phyloP scores from a whole-genome alignment of 805 yeast genomes.

The Pichia phayaonensis region DNA sequence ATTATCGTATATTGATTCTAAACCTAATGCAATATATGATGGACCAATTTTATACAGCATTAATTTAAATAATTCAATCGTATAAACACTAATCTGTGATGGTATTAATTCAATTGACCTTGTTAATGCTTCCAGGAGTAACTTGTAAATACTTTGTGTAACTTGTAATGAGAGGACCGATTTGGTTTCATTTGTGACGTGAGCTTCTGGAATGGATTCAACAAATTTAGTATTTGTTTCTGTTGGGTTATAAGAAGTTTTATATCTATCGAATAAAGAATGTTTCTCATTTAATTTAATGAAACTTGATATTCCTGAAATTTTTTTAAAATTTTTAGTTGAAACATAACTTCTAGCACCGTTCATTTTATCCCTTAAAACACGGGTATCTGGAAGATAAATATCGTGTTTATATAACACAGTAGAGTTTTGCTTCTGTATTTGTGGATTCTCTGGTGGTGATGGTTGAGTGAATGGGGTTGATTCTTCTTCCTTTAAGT shows the following conservation, averaged over 20 bases:
- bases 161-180: conserved; percentile 31
- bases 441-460: not conserved
- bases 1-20: conserved; percentile 54
- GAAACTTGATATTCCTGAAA: conserved; percentile 31
- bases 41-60: conserved; percentile 64
- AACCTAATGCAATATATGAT: conserved; percentile 63
- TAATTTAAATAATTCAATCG: conserved; percentile 60
- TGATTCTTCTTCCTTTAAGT: not conserved
- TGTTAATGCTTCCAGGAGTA: conserved; percentile 70
- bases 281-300: conserved; percentile 45
- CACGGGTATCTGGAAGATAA: conserved; percentile 12
- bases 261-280: conserved; percentile 27
- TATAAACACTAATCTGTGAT: conserved; percentile 48
- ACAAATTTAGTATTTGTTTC: not conserved
- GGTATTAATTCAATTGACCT: conserved; percentile 71
- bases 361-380: conserved; percentile 11
- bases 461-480: not conserved
- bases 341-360: conserved; percentile 8
- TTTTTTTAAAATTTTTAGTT: conserved; percentile 18
- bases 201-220: conserved; percentile 1
- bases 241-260: conserved; percentile 8
- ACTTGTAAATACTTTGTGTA: conserved; percentile 58
- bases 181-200: conserved; percentile 7
- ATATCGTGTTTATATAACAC: conserved; percentile 2
- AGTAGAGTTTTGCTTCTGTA: not conserved